A percentile compares a stretch with the other conserved stretches of the same genome.
Evolutionary conservation across 2,329 filamentous ascomycete species (phyloP).

Genomic region (Pseudomassariella vexata): DNA sequence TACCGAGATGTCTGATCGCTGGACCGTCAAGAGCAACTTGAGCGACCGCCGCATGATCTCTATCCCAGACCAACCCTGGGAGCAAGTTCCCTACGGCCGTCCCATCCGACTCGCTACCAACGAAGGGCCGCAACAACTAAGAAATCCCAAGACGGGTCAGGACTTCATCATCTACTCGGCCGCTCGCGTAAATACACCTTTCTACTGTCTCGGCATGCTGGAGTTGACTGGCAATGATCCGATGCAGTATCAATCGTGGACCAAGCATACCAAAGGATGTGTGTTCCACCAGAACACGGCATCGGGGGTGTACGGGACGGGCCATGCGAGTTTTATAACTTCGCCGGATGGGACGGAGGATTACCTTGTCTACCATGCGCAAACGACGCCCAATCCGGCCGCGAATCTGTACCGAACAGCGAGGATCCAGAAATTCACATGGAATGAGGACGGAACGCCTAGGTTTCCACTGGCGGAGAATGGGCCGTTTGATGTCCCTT

Average conservation of each 20-base stretch:
- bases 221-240: conserved; percentile 29
- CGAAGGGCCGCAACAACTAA: conserved; percentile 29
- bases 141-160: conserved; percentile 28
- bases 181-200: conserved; percentile 30
- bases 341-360: conserved; percentile 26
- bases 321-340: conserved; percentile 28
- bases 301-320: conserved; percentile 25
- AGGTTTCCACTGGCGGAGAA: conserved; percentile 27
- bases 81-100: conserved; percentile 27
- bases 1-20: conserved; percentile 27
- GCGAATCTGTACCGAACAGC: conserved; percentile 25
- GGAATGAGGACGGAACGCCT: conserved; percentile 27
- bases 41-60: conserved; percentile 26
- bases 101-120: conserved; percentile 27
- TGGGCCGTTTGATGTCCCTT: conserved; percentile 25
- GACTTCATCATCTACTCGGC: conserved; percentile 30
- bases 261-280: conserved; percentile 26
- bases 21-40: conserved; percentile 25
- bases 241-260: conserved; percentile 29
- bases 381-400: conserved; percentile 25
- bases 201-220: conserved; percentile 29
- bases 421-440: conserved; percentile 26
- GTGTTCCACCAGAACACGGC: conserved; percentile 29
- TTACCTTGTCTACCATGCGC: conserved; percentile 29
- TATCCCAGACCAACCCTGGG: conserved; percentile 27